phyloP scores from a whole-genome alignment of 139 green algal genomes.

The Ostreobium quekettii region DNA sequence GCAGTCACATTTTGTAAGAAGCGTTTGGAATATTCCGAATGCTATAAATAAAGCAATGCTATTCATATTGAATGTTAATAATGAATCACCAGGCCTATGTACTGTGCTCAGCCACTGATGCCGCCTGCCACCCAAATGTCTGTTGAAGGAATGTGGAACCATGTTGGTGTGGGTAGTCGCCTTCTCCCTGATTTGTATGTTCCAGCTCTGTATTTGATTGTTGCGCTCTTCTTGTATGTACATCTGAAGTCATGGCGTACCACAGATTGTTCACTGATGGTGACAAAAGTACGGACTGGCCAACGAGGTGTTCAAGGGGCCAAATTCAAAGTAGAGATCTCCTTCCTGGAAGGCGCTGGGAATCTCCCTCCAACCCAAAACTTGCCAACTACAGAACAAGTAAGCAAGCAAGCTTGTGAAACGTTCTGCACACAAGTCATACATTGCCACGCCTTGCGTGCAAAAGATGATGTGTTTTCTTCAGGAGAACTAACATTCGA shows the following conservation, averaged over 20 bases:
- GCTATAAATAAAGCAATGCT: too few species aligned
- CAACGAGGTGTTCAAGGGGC: neutral
- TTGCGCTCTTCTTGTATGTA: neutral
- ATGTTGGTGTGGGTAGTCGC: too few species aligned
- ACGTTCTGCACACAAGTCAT: neutral
- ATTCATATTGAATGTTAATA: too few species aligned
- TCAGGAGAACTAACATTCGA: neutral
- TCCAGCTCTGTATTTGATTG: too few species aligned
- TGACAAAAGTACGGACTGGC: neutral
- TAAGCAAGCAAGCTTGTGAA: neutral
- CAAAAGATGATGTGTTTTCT: neutral
- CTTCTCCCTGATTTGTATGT: too few species aligned
- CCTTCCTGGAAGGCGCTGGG: constrained; percentile 6
- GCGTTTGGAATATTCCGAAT: too few species aligned
- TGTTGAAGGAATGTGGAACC: too few species aligned
- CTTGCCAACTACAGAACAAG: neutral
- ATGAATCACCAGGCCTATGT: too few species aligned
- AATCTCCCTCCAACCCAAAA: neutral
- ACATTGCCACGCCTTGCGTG: neutral
- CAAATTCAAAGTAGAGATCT: constrained; percentile 1
- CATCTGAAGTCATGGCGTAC: neutral
- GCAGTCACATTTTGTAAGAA: too few species aligned
- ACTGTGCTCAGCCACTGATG: too few species aligned
- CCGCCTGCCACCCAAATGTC: too few species aligned
- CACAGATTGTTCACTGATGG: neutral